These are phyloP conservation scores for Amanita phalloides DNA, from an alignment of 768 basidiomycete species.

Conservation along the genomic window DNA sequence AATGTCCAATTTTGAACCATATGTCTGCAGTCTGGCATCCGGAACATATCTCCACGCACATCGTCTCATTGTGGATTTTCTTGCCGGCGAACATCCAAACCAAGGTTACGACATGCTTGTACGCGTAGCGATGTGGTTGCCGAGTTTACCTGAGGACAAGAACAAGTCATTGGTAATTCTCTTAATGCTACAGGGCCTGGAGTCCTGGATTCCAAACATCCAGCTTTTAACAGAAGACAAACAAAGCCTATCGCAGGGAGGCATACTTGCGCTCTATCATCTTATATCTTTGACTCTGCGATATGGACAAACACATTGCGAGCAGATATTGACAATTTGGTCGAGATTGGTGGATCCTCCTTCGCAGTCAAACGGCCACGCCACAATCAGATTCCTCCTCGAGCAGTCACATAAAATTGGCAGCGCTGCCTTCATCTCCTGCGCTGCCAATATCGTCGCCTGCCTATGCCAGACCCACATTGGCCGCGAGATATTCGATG, in stretches of 20 bases:
- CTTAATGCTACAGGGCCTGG: slow-evolving; percentile 66
- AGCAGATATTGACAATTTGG: slow-evolving; percentile 77
- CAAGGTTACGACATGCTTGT: slow-evolving; percentile 55
- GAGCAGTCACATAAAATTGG: slow-evolving; percentile 84
- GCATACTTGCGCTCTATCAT: slow-evolving; percentile 62
- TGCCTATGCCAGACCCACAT: slow-evolving; percentile 71
- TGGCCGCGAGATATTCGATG: slow-evolving; percentile 67
- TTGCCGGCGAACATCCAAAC: slow-evolving; percentile 68
- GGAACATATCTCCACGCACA: slow-evolving; percentile 77
- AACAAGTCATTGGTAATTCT: slow-evolving; percentile 35
- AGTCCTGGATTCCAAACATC: slow-evolving; percentile 76
- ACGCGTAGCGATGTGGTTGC: slow-evolving; percentile 66
- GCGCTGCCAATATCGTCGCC: slow-evolving; percentile 74
- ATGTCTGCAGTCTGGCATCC: slow-evolving; percentile 59
- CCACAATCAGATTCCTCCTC: slow-evolving; percentile 71
- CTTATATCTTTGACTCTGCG: slow-evolving; percentile 75
- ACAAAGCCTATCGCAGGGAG: slow-evolving; percentile 44
- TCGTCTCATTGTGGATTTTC: slow-evolving; percentile 61
- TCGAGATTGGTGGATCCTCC: slow-evolving; percentile 63
- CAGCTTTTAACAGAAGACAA: slow-evolving; percentile 55
- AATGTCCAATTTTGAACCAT: slow-evolving; percentile 64
- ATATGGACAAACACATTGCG: slow-evolving; percentile 62
- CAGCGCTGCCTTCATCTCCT: slow-evolving; percentile 64
- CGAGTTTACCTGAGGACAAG: slow-evolving; percentile 43
- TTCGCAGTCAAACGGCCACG: slow-evolving; percentile 64